A percentile compares a stretch with the other conserved stretches of the same genome.
Evolutionary conservation across 1,139 yeast species (phyloP).

Genomic region (Trichomonascaceae sp.): DNA sequence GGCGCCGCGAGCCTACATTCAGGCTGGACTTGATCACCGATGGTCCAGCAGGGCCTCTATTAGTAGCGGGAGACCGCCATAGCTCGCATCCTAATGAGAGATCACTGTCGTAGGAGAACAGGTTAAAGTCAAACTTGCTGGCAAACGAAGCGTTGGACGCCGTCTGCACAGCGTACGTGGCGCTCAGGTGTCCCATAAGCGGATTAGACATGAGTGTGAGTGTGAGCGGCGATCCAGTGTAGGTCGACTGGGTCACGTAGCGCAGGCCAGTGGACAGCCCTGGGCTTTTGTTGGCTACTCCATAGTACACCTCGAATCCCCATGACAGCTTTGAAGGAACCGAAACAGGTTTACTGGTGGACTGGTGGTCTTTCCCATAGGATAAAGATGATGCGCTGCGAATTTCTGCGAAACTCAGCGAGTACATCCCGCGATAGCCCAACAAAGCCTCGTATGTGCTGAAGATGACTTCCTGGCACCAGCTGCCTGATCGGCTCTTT

Average conservation of each 20-base stretch:
- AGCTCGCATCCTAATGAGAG: constrained; percentile 77
- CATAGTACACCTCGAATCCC: constrained; percentile 88
- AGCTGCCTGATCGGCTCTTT: constrained; percentile 47
- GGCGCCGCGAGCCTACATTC: constrained; percentile 46
- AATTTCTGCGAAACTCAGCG: constrained; percentile 33
- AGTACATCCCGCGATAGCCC: constrained; percentile 72
- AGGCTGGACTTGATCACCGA: constrained; percentile 70
- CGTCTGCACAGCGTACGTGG: constrained; percentile 80
- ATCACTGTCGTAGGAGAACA: constrained; percentile 83
- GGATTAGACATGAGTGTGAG: constrained; percentile 86
- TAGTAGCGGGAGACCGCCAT: too few species aligned
- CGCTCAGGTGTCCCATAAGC: constrained; percentile 75
- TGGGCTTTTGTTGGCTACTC: constrained; percentile 60
- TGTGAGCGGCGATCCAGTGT: constrained; percentile 80
- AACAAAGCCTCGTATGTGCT: constrained; percentile 84
- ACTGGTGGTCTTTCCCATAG: constrained; percentile 24
- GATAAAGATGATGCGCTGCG: constrained; percentile 1
- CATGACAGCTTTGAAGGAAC: constrained; percentile 42
- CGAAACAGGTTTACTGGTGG: constrained; percentile 17
- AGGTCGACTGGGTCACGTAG: constrained; percentile 75
- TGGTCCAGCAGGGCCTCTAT: constrained; percentile 18
- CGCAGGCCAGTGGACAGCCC: constrained; percentile 66
- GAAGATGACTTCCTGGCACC: constrained; percentile 64
- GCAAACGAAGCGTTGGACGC: constrained; percentile 66
- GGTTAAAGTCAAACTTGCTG: constrained; percentile 78